Evolutionary conservation across 2,329 filamentous ascomycete species (phyloP).

Genomic region (Biscogniauxia mediterranea): DNA sequence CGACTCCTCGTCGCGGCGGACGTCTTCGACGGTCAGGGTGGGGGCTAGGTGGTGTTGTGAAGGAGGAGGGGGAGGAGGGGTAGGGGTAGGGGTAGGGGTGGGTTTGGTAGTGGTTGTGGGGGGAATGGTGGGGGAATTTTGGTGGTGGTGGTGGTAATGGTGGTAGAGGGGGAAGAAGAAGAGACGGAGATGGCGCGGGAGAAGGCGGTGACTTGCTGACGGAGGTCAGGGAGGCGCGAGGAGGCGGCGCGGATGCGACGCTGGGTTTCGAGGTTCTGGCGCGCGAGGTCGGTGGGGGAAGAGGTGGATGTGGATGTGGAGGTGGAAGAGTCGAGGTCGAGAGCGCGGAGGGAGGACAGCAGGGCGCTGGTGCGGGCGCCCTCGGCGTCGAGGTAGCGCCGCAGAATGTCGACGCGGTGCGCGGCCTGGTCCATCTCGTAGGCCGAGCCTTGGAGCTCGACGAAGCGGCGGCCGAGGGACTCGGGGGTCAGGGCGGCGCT

Average conservation of each 20-base stretch:
- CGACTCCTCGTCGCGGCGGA: conserved; percentile 57
- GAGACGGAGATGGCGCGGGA: conserved; percentile 28
- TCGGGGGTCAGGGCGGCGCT: neutral
- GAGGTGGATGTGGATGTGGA: conserved; percentile 20
- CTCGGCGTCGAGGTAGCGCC: conserved; percentile 54
- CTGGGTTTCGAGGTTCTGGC: conserved; percentile 72
- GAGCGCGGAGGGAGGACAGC: conserved; percentile 40
- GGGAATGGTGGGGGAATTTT: conserved; percentile 3
- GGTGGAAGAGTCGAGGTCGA: conserved; percentile 45
- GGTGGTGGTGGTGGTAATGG: too few species aligned
- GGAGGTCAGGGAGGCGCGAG: conserved; percentile 66
- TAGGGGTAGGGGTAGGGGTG: too few species aligned
- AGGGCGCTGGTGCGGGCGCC: conserved; percentile 39
- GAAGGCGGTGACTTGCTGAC: conserved; percentile 49
- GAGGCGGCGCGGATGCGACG: conserved; percentile 66
- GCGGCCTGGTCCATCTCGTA: conserved; percentile 55
- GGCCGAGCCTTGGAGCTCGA: conserved; percentile 54
- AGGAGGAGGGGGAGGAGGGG: too few species aligned
- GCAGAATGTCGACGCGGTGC: conserved; percentile 55
- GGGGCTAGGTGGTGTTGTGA: conserved; percentile 11
- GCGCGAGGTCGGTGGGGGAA: conserved; percentile 52
- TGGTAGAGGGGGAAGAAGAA: too few species aligned
- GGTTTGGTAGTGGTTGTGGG: neutral
- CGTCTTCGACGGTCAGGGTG: conserved; percentile 52
- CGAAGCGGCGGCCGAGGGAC: conserved; percentile 48